These are phyloP conservation scores for Acer saccharum DNA, from an alignment of 345 rosid species.

Conservation along the genomic window DNA sequence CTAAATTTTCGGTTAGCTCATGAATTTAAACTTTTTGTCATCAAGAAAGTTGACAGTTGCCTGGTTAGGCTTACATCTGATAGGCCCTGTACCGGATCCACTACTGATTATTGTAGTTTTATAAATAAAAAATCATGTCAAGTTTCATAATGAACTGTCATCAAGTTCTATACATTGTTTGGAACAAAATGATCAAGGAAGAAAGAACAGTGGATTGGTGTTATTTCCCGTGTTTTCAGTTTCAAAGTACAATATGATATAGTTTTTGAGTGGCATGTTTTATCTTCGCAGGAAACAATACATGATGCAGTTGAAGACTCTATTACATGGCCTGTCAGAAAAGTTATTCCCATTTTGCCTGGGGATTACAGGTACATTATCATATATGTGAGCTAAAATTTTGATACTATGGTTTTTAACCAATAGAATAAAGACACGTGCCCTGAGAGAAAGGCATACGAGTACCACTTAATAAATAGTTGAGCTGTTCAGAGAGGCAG, in stretches of 20 bases:
- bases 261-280: conserved; percentile 12
- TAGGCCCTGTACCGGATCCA: neutral
- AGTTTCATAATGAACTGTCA: neutral
- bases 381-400: neutral
- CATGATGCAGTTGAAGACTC: conserved; percentile 93
- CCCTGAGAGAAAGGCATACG: neutral
- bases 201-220: neutral
- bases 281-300: conserved; percentile 73
- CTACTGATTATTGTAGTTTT: neutral
- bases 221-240: conserved; percentile 2
- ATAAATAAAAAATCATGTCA: neutral
- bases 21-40: neutral
- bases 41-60: neutral
- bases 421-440: neutral
- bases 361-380: conserved; percentile 88
- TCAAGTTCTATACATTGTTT: neutral
- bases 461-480: neutral
- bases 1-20: neutral
- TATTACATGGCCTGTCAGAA: conserved; percentile 98
- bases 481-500: neutral
- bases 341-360: conserved; percentile 93
- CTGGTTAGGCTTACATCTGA: neutral
- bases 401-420: neutral
- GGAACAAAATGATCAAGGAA: neutral
- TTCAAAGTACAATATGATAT: neutral